Evolutionary conservation across 2,329 filamentous ascomycete species (phyloP).

Genomic region (Aureobasidium sp.): DNA sequence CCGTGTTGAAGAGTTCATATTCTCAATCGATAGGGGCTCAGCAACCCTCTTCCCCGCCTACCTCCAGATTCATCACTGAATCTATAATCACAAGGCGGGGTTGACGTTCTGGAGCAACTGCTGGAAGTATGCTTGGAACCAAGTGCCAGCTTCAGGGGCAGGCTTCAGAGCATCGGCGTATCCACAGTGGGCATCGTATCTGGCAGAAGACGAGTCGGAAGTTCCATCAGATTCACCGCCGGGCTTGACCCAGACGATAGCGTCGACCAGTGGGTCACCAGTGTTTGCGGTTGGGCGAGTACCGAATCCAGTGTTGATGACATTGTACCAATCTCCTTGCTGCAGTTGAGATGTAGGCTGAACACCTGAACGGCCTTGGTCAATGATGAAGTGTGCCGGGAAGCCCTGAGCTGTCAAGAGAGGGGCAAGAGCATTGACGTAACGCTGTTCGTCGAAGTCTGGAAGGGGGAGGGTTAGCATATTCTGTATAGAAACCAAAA

Average conservation of each 20-base stretch:
- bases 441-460: constrained; percentile 46
- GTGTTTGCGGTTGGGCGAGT: constrained; percentile 56
- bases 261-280: constrained; percentile 50
- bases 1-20: not conserved
- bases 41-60: not conserved
- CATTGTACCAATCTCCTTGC: constrained; percentile 64
- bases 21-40: not conserved
- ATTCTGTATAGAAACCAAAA: not conserved
- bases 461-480: not conserved
- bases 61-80: not conserved
- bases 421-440: constrained; percentile 44
- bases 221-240: constrained; percentile 45
- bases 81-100: constrained; percentile 18
- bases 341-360: constrained; percentile 47
- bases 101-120: constrained; percentile 29
- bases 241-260: constrained; percentile 65
- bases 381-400: constrained; percentile 48
- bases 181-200: constrained; percentile 45
- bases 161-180: constrained; percentile 15
- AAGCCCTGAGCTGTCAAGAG: constrained; percentile 40
- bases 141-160: constrained; percentile 60
- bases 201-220: constrained; percentile 1
- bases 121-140: constrained; percentile 48
- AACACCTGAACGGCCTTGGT: constrained; percentile 50
- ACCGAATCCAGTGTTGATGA: constrained; percentile 54